Evolutionary conservation across 495 filamentous ascomycete genomes (phyloP), one percentile per base, ranked within the genome.

Genomic region (Aspergillus cavernicola): DNA sequence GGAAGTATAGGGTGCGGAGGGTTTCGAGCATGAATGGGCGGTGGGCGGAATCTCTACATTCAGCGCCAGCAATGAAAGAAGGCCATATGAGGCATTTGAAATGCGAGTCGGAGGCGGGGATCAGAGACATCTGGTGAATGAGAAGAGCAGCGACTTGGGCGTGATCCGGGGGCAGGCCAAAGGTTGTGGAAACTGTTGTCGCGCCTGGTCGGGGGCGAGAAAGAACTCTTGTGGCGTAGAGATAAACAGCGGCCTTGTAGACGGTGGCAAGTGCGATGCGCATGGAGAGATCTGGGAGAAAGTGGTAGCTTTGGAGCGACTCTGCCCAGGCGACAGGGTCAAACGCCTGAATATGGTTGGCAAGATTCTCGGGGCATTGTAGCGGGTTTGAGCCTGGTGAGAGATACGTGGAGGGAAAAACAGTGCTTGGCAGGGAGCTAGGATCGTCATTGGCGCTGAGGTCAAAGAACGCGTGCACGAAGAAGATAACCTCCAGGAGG

Each of bases 11-110:
- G 2, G 62, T 53, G 8, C 64, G 62, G 3, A 77, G 64, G 8
- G 59, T 67, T 20, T 72, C 65, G 4, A 77, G 61, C 10, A 74
- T 60, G 13, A 71, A 56, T 0, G 64, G 56, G 0, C 74, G 68
- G 20, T 72, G 68, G 15, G 65, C 59, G 11, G 66, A 46, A 9
- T 69, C 63, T 10, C 60, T 64, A 36, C 69, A 73, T 45, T 77
- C 74, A 3, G 71, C 74, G 44, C 74, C 74, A 2, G 72, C 72
- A 41, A 77, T 77, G 58, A 77, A 77, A 3, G 74, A 68, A 0
- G 72, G 72, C 74, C 74, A 77, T 18, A 77, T 75, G 28, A 74
- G 68, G 45, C 74, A 75, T 58, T 77, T 77, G 64, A 75, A 75
- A 51, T 77, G 74, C 10, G 68, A 63, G 26, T 77, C 74, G 0